Base-by-base conservation (phyloP, 495 filamentous ascomycete genomes). In the Aspergillus steynii region DNA sequence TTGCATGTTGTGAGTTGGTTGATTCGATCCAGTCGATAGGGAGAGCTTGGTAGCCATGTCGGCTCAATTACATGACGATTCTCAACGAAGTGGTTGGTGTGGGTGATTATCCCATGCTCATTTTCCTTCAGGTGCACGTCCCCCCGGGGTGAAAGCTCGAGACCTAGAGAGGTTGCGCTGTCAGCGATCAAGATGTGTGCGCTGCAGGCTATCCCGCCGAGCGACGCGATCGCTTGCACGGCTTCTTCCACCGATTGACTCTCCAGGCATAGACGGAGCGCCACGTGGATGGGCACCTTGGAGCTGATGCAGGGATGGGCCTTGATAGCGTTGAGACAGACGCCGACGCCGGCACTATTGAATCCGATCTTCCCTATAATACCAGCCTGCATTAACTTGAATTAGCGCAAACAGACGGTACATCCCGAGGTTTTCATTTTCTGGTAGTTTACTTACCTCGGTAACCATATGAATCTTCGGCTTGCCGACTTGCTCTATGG, bases 341-440 rank as follows among this genome's bases (percentile, higher is more conserved):
- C 83, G 3, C 87, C 87, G 1, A 90, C 86, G 2, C 86, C 85
- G 0, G 73, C 69, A 14, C 73, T 75, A 64, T 90, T 90, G 66
- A 89, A 75, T 1, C 88, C 88, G 47, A 90, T 89, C 66, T 91
- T 91, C 25, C 87, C 86, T 25, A 90, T 82, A n/a, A 90, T 83
- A 1, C 88, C 88, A 20, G 87, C 88, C 74, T 90, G 34, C 20
- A 29, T 0, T 50, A n/a, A 20, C 45, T 37, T 50, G 6, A 55
- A 12, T 5, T 5, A 29, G 2, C 27, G 48, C 10, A 12, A 2
- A 29, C 2, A 50, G 4, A 12, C 4, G 14, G 2, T 6, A 42
- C 9, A 34, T 51, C 4, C 0, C 32, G 8, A 52, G 12, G 32
- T 26, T 9, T 10, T 8, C 37, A 20, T 42, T 42, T 14, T 12